Conservation (phyloP, 2,329 filamentous ascomycete genomes). For the Eutypa lata region DNA sequence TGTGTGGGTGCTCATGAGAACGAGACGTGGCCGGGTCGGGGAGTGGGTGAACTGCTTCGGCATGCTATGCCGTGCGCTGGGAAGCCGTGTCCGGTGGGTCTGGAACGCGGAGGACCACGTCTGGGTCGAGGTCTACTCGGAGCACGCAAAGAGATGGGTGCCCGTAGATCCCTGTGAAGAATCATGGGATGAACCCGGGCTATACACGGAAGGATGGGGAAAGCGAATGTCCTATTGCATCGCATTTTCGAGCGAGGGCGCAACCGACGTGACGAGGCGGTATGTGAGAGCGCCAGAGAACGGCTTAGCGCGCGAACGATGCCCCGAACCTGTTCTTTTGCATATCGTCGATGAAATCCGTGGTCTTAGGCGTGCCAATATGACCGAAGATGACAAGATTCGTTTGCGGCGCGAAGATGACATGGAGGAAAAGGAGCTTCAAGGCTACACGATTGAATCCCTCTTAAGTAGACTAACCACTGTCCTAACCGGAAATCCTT, state of each 20-base stretch:
- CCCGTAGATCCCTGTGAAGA: constrained; percentile 95
- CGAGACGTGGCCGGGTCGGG: constrained; percentile 78
- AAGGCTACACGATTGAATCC: too few species aligned
- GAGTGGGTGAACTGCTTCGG: constrained; percentile 99
- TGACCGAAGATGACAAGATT: constrained; percentile 71
- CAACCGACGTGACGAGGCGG: constrained; percentile 62
- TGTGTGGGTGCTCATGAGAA: constrained; percentile 88
- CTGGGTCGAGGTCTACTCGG: constrained; percentile 96
- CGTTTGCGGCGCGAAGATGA: constrained; percentile 33
- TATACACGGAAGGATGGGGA: constrained; percentile 93
- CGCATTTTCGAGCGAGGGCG: constrained; percentile 88
- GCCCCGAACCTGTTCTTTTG: constrained; percentile 84
- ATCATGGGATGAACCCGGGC: constrained; percentile 87
- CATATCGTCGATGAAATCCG: constrained; percentile 93
- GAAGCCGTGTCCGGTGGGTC: constrained; percentile 89
- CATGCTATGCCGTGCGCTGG: constrained; percentile 93
- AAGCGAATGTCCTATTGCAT: constrained; percentile 97
- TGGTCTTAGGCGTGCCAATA: constrained; percentile 74
- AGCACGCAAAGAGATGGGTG: constrained; percentile 91
- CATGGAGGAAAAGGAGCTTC: background rate
- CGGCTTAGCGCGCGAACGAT: constrained; percentile 70
- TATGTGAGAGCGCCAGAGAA: constrained; percentile 71
- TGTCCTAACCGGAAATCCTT: too few species aligned
- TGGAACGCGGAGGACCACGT: constrained; percentile 98
- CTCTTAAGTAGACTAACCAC: too few species aligned